Conservation (phyloP, 495 filamentous ascomycete species). For the Hypoxylon trugodes region DNA sequence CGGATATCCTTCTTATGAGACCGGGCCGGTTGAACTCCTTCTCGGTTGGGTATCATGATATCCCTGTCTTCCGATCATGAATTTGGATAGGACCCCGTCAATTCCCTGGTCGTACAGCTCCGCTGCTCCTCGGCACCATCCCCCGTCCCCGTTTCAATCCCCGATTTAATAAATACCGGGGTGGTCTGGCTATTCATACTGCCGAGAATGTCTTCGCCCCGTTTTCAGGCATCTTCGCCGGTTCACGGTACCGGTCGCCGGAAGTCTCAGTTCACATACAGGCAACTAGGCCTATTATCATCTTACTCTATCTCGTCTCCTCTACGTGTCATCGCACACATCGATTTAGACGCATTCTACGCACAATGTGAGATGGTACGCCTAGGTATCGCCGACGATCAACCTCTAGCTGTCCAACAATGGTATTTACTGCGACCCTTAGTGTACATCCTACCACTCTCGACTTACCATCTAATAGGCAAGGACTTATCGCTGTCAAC, state of each 20-base stretch:
- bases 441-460: background rate
- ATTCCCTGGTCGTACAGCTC: background rate
- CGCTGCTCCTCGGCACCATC: too few relatives aligned
- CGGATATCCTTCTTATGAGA: slow-evolving; percentile 11
- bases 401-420: slow-evolving; percentile 92
- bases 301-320: slow-evolving; percentile 75
- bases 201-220: slow-evolving; percentile 40
- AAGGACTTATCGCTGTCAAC: slow-evolving; percentile 92
- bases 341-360: slow-evolving; percentile 98
- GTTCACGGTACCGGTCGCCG: slow-evolving; percentile 49
- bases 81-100: slow-evolving; percentile 2
- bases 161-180: slow-evolving; percentile 10
- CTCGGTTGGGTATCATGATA: background rate
- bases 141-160: too few relatives aligned
- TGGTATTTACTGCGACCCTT: slow-evolving; percentile 57
- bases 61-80: slow-evolving; percentile 25
- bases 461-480: slow-evolving; percentile 49
- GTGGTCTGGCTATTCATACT: background rate
- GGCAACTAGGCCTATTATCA: slow-evolving; percentile 78
- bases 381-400: slow-evolving; percentile 73
- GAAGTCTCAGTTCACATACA: slow-evolving; percentile 82
- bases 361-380: slow-evolving; percentile 96
- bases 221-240: slow-evolving; percentile 52
- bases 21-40: slow-evolving; percentile 12
- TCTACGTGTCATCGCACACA: slow-evolving; percentile 85